Base-by-base conservation (phyloP, 1,284 basidiomycete species). In the Ceratobasidium sp. region DNA sequence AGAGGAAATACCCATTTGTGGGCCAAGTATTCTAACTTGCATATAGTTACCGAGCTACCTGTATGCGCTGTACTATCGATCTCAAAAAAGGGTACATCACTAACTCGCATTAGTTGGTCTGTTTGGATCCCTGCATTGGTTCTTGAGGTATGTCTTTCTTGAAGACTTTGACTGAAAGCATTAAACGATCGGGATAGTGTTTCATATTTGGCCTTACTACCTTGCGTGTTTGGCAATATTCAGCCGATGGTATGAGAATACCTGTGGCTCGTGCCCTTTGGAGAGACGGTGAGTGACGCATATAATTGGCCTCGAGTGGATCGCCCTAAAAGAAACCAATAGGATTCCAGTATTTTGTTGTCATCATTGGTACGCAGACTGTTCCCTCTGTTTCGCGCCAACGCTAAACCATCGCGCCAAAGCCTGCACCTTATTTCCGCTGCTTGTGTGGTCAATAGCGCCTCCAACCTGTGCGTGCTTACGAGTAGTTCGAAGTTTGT, bases 331-430 rank as follows among this genome's bases (percentile, higher is more conserved):
- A 21, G n/a, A 23, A 26, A 46, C 41, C 14, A 12, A 3, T 41
- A 70, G 67, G 67, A 3, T 70, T 70, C 39, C 67, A 70, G 32
- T 70, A 70, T 32, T 70, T 46, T 36, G 41, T 70, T n/a, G 67
- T 41, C 6, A 70, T 70, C n/a, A 45, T 59, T 28, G 34, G 67
- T 70, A 59, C 2, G 67, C 43, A 16, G 32, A n/a, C n/a, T 14
- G 36, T 39, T 39, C n/a, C n/a, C 45, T 23, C 43, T 43, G 14
- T 10, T 30, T 69, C 28, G 28, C 50, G 3, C 53, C 53, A 6
- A 5, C 32, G 48, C 18, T 57, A 18, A 30, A 16, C 5, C 28
- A 34, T 36, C 32, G 32, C 14, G 32, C 16, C 9, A 45, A 36
- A 70, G 67, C 59, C 12, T 70, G 67, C 30, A 53, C 67, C 21